Evolutionary conservation across 305 asterid species (phyloP).

Genomic region (Ruellia speciosa): DNA sequence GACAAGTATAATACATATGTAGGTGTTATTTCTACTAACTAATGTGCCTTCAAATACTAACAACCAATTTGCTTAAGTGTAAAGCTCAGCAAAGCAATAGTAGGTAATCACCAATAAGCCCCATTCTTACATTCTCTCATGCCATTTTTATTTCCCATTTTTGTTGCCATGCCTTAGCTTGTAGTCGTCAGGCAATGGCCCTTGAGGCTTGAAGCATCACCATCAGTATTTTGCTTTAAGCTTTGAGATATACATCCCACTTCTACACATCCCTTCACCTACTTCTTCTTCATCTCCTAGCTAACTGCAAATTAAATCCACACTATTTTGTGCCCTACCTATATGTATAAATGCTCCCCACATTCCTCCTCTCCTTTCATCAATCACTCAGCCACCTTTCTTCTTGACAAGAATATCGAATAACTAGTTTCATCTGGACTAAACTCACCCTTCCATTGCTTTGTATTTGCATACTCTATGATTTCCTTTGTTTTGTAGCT

Average conservation of each 20-base stretch:
- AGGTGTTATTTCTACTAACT: background rate
- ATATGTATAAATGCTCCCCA: slow-evolving; percentile 12
- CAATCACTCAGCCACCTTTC: background rate
- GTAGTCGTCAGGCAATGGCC: background rate
- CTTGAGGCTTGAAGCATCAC: background rate
- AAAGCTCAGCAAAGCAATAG: slow-evolving; percentile 21
- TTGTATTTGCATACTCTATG: slow-evolving; percentile 6
- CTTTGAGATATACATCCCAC: slow-evolving; percentile 1
- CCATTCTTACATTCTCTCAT: too few species aligned
- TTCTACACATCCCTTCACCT: slow-evolving; percentile 23
- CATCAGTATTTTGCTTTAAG: background rate
- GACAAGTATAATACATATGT: background rate
- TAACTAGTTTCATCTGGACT: background rate
- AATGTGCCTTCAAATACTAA: background rate
- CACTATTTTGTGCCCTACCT: background rate
- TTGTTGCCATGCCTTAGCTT: background rate
- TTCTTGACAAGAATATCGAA: background rate
- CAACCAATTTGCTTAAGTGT: slow-evolving; percentile 17
- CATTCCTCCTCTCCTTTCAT: slow-evolving; percentile 10
- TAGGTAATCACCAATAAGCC: background rate
- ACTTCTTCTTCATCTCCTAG: background rate
- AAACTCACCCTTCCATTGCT: background rate
- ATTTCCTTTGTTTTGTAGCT: slow-evolving; percentile 1
- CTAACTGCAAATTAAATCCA: background rate
- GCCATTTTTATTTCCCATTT: too few species aligned